Evolutionary conservation across 2,329 filamentous ascomycete genomes (phyloP).

Genomic region (Sarocladium oryzae): DNA sequence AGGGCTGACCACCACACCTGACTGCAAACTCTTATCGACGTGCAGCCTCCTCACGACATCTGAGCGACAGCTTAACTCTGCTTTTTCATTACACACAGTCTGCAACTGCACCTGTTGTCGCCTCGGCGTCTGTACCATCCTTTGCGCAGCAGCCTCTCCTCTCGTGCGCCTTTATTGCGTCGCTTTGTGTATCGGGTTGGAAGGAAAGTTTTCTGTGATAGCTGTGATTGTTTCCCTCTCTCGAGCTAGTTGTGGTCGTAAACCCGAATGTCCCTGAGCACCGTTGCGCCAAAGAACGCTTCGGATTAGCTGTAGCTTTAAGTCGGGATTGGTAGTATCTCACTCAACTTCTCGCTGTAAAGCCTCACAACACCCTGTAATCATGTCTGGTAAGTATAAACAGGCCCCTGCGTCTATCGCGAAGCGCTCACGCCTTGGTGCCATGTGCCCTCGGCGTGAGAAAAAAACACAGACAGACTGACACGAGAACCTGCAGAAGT

Average conservation of each 20-base stretch:
- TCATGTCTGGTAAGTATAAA: constrained; percentile 11
- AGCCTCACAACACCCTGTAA: neutral
- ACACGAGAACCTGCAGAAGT: constrained; percentile 35
- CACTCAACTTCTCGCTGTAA: neutral
- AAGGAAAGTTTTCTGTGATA: neutral
- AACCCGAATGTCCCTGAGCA: constrained; percentile 9
- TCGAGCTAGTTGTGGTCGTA: constrained; percentile 8
- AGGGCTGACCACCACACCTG: neutral
- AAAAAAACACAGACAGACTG: constrained; percentile 12
- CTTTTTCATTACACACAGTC: neutral
- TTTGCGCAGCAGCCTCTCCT: neutral
- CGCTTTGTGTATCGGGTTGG: neutral
- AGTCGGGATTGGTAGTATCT: neutral
- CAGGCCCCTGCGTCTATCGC: neutral
- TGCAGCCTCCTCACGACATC: neutral
- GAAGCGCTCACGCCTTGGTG: neutral
- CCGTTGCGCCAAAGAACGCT: neutral
- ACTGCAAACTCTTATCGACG: neutral
- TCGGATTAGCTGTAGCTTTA: constrained; percentile 6
- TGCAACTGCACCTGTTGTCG: neutral
- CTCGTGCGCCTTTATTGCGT: neutral
- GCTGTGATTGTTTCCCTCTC: constrained; percentile 2
- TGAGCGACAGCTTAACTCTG: too few species aligned
- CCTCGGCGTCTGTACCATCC: neutral
- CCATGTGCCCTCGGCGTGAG: neutral